Percentiles rank a stretch among this genome's conserved stretches.
Evolutionary conservation across 495 filamentous ascomycete species (phyloP).

Genomic region (Aspergillus heteromorphus): DNA sequence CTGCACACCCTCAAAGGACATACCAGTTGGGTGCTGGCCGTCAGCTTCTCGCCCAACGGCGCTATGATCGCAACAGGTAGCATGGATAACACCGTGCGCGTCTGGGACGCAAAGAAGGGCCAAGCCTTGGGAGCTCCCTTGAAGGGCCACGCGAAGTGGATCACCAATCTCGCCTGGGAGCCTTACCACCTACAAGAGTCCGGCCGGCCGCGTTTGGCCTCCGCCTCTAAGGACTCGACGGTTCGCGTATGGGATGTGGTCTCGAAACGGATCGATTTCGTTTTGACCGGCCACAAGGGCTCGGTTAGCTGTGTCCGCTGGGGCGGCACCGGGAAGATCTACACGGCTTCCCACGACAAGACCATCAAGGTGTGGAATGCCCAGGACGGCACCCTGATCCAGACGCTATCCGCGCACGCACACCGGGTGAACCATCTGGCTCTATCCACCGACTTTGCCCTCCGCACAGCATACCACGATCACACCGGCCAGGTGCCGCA

Average conservation of each 20-base stretch:
- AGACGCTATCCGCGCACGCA: constrained; percentile 75
- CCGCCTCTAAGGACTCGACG: constrained; percentile 85
- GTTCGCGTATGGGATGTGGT: constrained; percentile 84
- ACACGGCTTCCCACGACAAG: constrained; percentile 88
- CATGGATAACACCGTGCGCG: constrained; percentile 85
- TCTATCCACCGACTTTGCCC: constrained; percentile 86
- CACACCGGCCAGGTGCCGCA: constrained; percentile 68
- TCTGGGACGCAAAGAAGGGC: constrained; percentile 87
- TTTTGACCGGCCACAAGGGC: constrained; percentile 81
- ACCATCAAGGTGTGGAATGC: constrained; percentile 90
- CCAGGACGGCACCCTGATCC: constrained; percentile 67
- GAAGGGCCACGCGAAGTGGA: constrained; percentile 89
- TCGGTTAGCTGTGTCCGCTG: constrained; percentile 88
- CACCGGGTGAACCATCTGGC: constrained; percentile 97
- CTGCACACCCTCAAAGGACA: constrained; percentile 87
- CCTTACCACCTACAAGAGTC: constrained; percentile 80
- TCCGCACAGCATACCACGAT: constrained; percentile 83
- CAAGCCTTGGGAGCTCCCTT: constrained; percentile 67
- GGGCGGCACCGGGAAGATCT: constrained; percentile 85
- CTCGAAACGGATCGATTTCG: constrained; percentile 68
- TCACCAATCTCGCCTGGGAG: constrained; percentile 85
- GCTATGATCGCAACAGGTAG: constrained; percentile 80
- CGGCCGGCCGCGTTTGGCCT: constrained; percentile 74
- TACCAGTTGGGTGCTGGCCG: constrained; percentile 85
- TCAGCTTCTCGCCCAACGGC: constrained; percentile 81